Percentiles rank a stretch among this genome's conserved stretches.
Evolutionary conservation across 2,329 filamentous ascomycete genomes (phyloP).

Genomic region (Paraconiothyrium brasiliense): DNA sequence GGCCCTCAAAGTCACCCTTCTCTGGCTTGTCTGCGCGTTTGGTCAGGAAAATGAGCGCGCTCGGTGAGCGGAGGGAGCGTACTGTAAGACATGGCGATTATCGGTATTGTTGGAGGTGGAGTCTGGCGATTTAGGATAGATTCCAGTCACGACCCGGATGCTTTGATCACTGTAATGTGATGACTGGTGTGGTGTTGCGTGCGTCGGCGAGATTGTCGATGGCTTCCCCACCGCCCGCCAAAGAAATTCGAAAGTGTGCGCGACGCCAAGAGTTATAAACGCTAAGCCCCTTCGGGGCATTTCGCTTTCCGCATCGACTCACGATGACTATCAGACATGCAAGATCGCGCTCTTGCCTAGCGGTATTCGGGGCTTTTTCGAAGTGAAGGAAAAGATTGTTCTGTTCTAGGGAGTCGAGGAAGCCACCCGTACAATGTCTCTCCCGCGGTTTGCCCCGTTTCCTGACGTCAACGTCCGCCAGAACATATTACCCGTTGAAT

Average conservation of each 20-base stretch:
- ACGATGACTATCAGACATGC: slow-evolving; percentile 3
- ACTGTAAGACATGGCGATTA: slow-evolving; percentile 50
- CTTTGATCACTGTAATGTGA: slow-evolving; percentile 62
- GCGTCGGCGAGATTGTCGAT: slow-evolving; percentile 43
- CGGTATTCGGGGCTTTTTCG: neutral
- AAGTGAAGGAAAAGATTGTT: neutral
- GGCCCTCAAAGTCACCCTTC: slow-evolving; percentile 89
- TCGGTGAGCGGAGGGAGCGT: slow-evolving; percentile 14
- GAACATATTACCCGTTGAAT: slow-evolving; percentile 74
- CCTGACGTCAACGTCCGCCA: slow-evolving; percentile 74
- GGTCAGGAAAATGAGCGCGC: slow-evolving; percentile 19
- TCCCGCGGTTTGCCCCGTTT: slow-evolving; percentile 81
- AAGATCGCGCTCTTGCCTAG: neutral
- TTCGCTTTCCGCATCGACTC: slow-evolving; percentile 4
- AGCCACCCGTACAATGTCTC: slow-evolving; percentile 47
- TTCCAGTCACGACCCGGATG: slow-evolving; percentile 59
- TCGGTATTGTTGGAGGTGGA: slow-evolving; percentile 27
- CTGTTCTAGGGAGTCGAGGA: neutral
- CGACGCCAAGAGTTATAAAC: slow-evolving; percentile 10
- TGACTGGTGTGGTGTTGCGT: slow-evolving; percentile 54
- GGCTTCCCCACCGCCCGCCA: slow-evolving; percentile 3
- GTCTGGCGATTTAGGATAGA: slow-evolving; percentile 30
- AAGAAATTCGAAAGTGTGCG: slow-evolving; percentile 23
- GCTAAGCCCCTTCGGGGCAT: slow-evolving; percentile 4
- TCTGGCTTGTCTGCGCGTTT: slow-evolving; percentile 75